These are phyloP conservation scores for Aspergillus ruber DNA, from an alignment of 2,329 filamentous ascomycete genomes.

Conservation along the genomic window DNA sequence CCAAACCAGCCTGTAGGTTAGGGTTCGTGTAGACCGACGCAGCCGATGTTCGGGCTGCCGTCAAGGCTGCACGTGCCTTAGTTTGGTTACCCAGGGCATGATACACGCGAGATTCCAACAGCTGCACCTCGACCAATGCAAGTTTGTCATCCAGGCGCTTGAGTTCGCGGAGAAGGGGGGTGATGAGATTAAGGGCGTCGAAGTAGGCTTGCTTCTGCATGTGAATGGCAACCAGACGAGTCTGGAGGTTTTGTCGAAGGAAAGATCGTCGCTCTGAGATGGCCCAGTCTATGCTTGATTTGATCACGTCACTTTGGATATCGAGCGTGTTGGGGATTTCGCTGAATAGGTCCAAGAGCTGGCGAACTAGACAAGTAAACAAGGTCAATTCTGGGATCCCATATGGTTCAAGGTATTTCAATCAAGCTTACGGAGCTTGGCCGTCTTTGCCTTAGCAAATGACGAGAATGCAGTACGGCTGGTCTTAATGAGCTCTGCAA, in stretches of 20 bases:
- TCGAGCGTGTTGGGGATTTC: conserved; percentile 92
- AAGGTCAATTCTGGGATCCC: not conserved
- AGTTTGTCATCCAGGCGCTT: conserved; percentile 98
- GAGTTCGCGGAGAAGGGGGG: conserved; percentile 88
- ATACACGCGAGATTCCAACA: conserved; percentile 94
- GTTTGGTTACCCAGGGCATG: conserved; percentile 94
- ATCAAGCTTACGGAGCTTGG: conserved; percentile 73
- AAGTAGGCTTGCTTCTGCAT: conserved; percentile 98
- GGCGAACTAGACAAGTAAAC: conserved; percentile 60
- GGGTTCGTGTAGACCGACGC: conserved; percentile 97
- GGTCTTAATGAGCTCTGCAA: conserved; percentile 83
- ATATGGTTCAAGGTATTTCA: not conserved
- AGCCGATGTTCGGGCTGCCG: conserved; percentile 86
- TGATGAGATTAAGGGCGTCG: conserved; percentile 93
- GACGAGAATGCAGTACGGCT: conserved; percentile 87
- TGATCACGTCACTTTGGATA: conserved; percentile 88
- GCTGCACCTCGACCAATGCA: conserved; percentile 93
- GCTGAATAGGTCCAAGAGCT: conserved; percentile 91
- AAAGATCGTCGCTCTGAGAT: conserved; percentile 90
- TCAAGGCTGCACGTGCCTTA: conserved; percentile 91
- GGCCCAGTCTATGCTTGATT: conserved; percentile 99
- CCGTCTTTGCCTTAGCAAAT: conserved; percentile 98
- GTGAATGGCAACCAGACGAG: conserved; percentile 84
- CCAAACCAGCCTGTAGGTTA: conserved; percentile 86
- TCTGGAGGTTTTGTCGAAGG: conserved; percentile 96